phyloP scores from a whole-genome alignment of 345 rosid species.

The Eucalyptus lansdowneana region DNA sequence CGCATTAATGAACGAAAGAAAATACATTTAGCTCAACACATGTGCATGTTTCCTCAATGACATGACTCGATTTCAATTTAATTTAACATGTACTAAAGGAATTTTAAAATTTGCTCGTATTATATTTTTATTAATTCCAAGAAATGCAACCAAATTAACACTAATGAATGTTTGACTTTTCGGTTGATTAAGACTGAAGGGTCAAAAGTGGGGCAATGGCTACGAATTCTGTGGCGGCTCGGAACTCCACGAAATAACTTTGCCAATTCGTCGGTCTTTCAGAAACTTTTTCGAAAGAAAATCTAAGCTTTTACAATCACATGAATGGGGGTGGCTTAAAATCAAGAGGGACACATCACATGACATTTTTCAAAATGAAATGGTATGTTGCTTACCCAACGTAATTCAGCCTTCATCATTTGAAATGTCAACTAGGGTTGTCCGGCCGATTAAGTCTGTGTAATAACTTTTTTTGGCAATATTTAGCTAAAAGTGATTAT shows the following conservation, averaged over 20 bases:
- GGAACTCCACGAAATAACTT: neutral
- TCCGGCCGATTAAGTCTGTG: neutral
- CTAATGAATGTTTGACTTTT: neutral
- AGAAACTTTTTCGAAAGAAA: neutral
- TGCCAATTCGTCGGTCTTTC: too few relatives aligned
- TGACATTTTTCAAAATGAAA: neutral
- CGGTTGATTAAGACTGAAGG: neutral
- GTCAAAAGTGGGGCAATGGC: neutral
- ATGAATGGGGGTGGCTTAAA: neutral
- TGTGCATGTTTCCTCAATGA: neutral
- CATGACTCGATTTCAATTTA: neutral
- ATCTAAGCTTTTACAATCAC: neutral
- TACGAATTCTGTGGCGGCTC: neutral
- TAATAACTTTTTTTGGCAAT: neutral
- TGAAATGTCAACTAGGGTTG: neutral
- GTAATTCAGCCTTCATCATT: neutral
- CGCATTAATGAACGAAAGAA: neutral
- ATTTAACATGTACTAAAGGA: neutral
- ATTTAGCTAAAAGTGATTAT: neutral
- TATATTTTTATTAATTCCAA: neutral
- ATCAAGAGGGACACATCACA: neutral
- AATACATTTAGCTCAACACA: neutral
- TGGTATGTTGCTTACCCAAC: neutral
- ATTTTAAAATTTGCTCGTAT: neutral
- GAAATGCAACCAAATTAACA: neutral